These are phyloP conservation scores for Eutrema japonicum DNA, from an alignment of 345 rosid genomes.

Conservation along the genomic window DNA sequence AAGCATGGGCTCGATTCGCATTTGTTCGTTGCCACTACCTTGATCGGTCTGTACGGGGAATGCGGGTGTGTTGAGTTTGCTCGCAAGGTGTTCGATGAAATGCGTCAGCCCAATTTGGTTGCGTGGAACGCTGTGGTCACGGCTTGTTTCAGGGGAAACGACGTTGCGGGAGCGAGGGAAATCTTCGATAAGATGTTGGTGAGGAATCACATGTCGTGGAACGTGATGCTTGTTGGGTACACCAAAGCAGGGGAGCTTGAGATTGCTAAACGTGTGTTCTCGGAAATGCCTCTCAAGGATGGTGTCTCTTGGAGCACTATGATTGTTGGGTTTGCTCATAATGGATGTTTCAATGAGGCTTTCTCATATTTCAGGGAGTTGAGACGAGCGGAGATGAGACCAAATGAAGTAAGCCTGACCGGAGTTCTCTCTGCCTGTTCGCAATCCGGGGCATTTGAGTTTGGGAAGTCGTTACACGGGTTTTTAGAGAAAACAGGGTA, in stretches of 20 bases:
- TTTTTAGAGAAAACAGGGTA: conserved; percentile 57
- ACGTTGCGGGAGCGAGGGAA: conserved; percentile 42
- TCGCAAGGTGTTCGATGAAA: conserved; percentile 59
- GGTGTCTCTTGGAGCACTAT: conserved; percentile 71
- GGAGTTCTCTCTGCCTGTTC: conserved; percentile 60
- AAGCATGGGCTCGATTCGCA: conserved; percentile 53
- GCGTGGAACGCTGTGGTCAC: conserved; percentile 63
- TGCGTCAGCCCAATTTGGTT: conserved; percentile 54
- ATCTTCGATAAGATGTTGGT: conserved; percentile 50
- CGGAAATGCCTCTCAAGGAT: conserved; percentile 55
- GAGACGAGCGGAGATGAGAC: conserved; percentile 45
- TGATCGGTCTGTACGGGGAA: conserved; percentile 67
- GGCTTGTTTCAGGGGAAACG: conserved; percentile 48
- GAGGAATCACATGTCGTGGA: conserved; percentile 68
- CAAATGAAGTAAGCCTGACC: conserved; percentile 61
- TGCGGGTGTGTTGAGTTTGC: conserved; percentile 52
- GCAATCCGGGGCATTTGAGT: conserved; percentile 51
- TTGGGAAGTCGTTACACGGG: conserved; percentile 53
- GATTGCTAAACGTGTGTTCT: conserved; percentile 47
- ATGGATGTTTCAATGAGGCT: conserved; percentile 51
- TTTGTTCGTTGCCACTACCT: conserved; percentile 60
- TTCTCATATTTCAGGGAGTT: conserved; percentile 56
- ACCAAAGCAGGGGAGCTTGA: conserved; percentile 56
- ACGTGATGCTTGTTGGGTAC: conserved; percentile 64
- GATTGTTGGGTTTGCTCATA: conserved; percentile 59